These are phyloP conservation scores for Candida ovalis DNA, from an alignment of 805 yeast species.

Conservation along the genomic window DNA sequence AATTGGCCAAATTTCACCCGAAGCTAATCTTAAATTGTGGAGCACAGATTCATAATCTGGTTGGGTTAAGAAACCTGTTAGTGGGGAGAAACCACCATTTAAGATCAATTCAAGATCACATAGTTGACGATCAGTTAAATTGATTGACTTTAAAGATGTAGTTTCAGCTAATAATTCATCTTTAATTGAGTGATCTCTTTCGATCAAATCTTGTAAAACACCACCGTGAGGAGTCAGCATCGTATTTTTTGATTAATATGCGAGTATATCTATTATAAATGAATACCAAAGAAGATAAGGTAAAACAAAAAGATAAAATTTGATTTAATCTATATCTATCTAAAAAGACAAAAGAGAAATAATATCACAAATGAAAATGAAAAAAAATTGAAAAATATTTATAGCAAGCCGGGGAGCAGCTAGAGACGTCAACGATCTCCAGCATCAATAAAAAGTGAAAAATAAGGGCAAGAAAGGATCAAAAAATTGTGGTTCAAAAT, in stretches of 20 bases:
- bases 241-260: conserved; percentile 3
- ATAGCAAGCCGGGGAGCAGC: neutral
- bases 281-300: neutral
- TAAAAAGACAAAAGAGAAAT: neutral
- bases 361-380: neutral
- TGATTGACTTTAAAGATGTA: conserved; percentile 41
- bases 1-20: conserved; percentile 84
- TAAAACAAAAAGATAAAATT: neutral
- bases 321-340: no score
- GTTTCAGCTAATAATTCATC: conserved; percentile 56
- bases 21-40: conserved; percentile 60
- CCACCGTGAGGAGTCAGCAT: conserved; percentile 95
- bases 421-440: neutral
- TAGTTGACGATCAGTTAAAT: conserved; percentile 79
- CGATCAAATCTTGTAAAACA: conserved; percentile 73
- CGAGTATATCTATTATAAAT: no score
- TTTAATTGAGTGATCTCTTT: conserved; percentile 69
- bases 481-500: neutral
- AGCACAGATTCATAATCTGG: conserved; percentile 69
- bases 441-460: no score
- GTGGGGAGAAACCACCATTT: conserved; percentile 92
- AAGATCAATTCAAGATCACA: conserved; percentile 91
- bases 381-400: neutral
- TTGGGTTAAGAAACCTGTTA: conserved; percentile 62
- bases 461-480: neutral